phyloP scores from a whole-genome alignment of 768 basidiomycete genomes.

The Strobilomyces dryophilus region DNA sequence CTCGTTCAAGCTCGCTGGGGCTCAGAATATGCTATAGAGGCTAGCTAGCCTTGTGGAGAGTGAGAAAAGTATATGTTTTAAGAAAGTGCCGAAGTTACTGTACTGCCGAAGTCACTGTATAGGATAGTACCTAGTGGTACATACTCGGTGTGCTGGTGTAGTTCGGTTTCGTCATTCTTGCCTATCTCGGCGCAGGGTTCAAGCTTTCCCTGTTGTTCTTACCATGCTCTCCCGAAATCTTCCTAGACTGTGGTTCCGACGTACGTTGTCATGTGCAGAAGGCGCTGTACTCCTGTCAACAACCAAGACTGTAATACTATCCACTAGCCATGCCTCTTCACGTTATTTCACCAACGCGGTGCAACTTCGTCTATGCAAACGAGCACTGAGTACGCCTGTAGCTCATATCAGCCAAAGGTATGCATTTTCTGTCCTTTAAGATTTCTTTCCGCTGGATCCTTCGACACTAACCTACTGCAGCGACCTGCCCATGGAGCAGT shows the following conservation, averaged over 20 bases:
- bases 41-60: too few species aligned
- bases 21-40: too few species aligned
- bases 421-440: slow-evolving; percentile 1
- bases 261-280: slow-evolving; percentile 1
- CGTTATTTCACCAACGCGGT: background rate
- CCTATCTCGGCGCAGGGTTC: background rate
- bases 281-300: slow-evolving; percentile 3
- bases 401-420: slow-evolving; percentile 58
- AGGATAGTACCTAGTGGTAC: too few species aligned
- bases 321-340: background rate
- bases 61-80: too few species aligned
- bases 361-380: slow-evolving; percentile 13
- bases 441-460: background rate
- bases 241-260: slow-evolving; percentile 10
- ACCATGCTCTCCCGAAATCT: slow-evolving; percentile 21
- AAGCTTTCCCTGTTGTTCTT: background rate
- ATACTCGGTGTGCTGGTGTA: too few species aligned
- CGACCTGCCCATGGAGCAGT: slow-evolving; percentile 56
- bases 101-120: too few species aligned
- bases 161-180: background rate
- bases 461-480: slow-evolving; percentile 24
- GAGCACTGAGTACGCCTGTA: slow-evolving; percentile 45
- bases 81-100: too few species aligned
- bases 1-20: too few species aligned
- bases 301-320: background rate